Conservation (phyloP, 1,284 basidiomycete genomes). For the Malassezia dermatis region DNA sequence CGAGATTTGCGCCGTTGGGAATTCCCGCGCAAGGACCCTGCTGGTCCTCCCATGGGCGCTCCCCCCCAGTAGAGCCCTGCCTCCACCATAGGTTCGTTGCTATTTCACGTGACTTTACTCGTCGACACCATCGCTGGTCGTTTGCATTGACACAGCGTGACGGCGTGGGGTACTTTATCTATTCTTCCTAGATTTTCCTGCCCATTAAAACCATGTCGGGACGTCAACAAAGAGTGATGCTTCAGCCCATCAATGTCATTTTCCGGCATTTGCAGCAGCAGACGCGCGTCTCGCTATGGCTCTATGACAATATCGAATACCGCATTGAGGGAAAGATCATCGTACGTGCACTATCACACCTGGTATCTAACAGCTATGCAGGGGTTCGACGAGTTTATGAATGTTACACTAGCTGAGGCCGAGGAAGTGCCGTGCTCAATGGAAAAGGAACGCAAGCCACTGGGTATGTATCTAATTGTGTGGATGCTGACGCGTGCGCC, state of each 20-base stretch:
- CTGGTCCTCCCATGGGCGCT: neutral
- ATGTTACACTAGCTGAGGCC: conserved; percentile 90
- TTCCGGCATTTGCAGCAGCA: conserved; percentile 96
- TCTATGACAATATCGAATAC: conserved; percentile 95
- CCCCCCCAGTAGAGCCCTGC: neutral
- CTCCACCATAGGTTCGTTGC: neutral
- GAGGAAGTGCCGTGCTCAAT: conserved; percentile 63
- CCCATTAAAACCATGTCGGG: conserved; percentile 9
- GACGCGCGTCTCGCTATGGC: conserved; percentile 80
- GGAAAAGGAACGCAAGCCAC: conserved; percentile 31
- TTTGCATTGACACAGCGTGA: conserved; percentile 1
- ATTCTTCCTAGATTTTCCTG: neutral
- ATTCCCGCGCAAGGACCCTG: neutral
- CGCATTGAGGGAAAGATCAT: conserved; percentile 92
- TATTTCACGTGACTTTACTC: conserved; percentile 3
- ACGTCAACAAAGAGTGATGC: conserved; percentile 27
- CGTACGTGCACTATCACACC: conserved; percentile 12
- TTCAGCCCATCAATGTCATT: conserved; percentile 66
- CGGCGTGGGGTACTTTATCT: neutral
- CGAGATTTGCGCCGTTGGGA: neutral
- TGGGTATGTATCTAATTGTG: conserved; percentile 16
- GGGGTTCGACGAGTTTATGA: conserved; percentile 99
- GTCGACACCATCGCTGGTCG: neutral
- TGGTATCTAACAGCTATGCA: neutral
- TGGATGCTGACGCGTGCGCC: neutral